These are phyloP conservation scores for Irpex lacteus DNA, from an alignment of 1,284 basidiomycete genomes.

Conservation along the genomic window DNA sequence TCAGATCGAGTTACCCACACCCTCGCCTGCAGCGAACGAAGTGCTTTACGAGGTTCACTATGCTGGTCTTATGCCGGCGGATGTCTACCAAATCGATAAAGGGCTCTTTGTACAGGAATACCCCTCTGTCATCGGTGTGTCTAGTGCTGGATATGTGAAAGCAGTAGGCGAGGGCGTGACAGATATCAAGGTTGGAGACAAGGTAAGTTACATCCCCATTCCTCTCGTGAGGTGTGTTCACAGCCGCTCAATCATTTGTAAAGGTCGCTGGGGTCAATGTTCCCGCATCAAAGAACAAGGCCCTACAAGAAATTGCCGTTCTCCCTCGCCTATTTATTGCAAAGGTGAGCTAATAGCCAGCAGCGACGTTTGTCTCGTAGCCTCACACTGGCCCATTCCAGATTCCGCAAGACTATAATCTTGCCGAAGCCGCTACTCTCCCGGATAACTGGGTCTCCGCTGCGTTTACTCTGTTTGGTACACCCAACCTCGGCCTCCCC, in stretches of 20 bases:
- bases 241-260: too few relatives aligned
- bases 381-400: conserved; percentile 15
- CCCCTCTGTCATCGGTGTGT: conserved; percentile 40
- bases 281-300: conserved; percentile 28
- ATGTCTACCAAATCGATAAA: conserved; percentile 39
- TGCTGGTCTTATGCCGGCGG: conserved; percentile 39
- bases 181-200: conserved; percentile 42
- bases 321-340: conserved; percentile 31
- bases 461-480: conserved; percentile 45
- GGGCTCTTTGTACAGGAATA: conserved; percentile 32
- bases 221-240: background rate
- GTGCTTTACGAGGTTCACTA: conserved; percentile 47
- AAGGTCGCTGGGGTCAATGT: conserved; percentile 23
- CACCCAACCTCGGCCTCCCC: conserved; percentile 36
- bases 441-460: conserved; percentile 51
- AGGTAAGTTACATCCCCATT: conserved; percentile 21
- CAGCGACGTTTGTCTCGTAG: background rate
- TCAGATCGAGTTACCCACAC: conserved; percentile 31
- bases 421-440: conserved; percentile 43
- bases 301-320: conserved; percentile 42
- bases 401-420: conserved; percentile 40
- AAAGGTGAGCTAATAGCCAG: conserved; percentile 33
- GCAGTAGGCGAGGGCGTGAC: conserved; percentile 38
- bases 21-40: conserved; percentile 36
- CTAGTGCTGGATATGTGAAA: conserved; percentile 37